These are phyloP conservation scores for Metschnikowia koreensis DNA, from an alignment of 805 yeast species.

Conservation along the genomic window DNA sequence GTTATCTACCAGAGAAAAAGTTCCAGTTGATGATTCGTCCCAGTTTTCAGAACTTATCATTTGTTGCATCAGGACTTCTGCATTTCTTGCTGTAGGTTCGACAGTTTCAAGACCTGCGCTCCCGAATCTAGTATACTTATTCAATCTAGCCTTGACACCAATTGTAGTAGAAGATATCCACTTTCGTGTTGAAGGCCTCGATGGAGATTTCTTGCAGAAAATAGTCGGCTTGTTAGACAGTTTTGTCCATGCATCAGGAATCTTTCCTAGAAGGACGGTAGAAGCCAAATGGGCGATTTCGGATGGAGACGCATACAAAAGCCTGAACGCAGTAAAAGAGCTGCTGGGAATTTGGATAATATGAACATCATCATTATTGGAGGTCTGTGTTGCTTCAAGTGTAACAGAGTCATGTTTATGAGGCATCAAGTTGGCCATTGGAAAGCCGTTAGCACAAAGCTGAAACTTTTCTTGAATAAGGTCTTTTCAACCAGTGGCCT, in stretches of 20 bases:
- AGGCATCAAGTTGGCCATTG: not conserved
- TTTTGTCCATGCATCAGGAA: slow-evolving; percentile 56
- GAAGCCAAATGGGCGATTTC: slow-evolving; percentile 50
- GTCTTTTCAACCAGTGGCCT: not conserved
- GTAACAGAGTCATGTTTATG: not conserved
- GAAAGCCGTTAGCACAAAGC: not conserved
- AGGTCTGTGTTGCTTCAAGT: not conserved
- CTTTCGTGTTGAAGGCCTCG: slow-evolving; percentile 1
- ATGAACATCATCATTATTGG: not conserved
- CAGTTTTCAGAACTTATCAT: not conserved
- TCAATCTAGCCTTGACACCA: slow-evolving; percentile 3
- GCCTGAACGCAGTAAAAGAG: slow-evolving; percentile 62
- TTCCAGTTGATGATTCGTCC: not conserved
- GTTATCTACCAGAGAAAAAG: not conserved
- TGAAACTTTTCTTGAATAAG: not conserved
- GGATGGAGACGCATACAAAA: slow-evolving; percentile 49
- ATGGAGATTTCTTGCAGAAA: not conserved
- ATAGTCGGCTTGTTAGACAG: slow-evolving; percentile 1
- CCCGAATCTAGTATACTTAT: not conserved
- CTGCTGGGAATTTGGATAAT: slow-evolving; percentile 41
- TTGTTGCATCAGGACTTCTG: not conserved
- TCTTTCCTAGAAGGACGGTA: slow-evolving; percentile 52
- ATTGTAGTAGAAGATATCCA: slow-evolving; percentile 8
- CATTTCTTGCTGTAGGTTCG: not conserved
- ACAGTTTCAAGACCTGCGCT: not conserved